Conservation (phyloP, 495 filamentous ascomycete species). For the Hypoxylon rickii region DNA sequence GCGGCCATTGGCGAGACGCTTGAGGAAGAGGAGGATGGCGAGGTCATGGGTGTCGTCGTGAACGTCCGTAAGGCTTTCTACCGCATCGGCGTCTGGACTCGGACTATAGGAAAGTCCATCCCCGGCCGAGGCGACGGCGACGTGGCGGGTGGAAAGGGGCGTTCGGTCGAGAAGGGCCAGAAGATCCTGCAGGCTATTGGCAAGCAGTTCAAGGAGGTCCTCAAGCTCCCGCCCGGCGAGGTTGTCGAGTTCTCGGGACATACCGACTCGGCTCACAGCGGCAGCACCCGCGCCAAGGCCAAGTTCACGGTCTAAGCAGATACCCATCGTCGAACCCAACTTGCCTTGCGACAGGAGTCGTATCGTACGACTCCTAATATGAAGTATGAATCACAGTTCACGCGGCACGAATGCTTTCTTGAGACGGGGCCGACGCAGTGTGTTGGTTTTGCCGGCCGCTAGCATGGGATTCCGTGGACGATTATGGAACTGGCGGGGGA, state of each 20-base stretch:
- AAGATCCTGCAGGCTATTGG: constrained; percentile 84
- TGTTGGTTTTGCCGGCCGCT: not conserved
- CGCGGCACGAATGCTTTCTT: not conserved
- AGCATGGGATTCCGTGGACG: not conserved
- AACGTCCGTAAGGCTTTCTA: constrained; percentile 98
- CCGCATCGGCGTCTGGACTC: constrained; percentile 91
- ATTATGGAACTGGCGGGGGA: too few relatives aligned
- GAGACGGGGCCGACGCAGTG: too few relatives aligned
- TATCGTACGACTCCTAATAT: not conserved
- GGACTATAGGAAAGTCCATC: constrained; percentile 82
- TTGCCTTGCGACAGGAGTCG: too few relatives aligned
- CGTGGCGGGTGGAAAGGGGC: constrained; percentile 67
- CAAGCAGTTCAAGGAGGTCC: constrained; percentile 84
- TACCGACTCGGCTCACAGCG: constrained; percentile 88
- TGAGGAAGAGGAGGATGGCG: constrained; percentile 88
- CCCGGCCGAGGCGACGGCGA: constrained; percentile 74
- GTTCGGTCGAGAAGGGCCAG: constrained; percentile 77
- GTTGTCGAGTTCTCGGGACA: constrained; percentile 93
- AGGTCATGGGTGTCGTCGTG: constrained; percentile 99
- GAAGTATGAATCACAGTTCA: not conserved
- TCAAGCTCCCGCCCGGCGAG: constrained; percentile 76
- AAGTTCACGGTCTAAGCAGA: constrained; percentile 77
- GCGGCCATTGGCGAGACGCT: constrained; percentile 97
- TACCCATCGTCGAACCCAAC: not conserved
- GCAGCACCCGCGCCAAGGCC: constrained; percentile 92